Conservation (phyloP, 2,329 filamentous ascomycete genomes). For the Leptographium radiaticola region DNA sequence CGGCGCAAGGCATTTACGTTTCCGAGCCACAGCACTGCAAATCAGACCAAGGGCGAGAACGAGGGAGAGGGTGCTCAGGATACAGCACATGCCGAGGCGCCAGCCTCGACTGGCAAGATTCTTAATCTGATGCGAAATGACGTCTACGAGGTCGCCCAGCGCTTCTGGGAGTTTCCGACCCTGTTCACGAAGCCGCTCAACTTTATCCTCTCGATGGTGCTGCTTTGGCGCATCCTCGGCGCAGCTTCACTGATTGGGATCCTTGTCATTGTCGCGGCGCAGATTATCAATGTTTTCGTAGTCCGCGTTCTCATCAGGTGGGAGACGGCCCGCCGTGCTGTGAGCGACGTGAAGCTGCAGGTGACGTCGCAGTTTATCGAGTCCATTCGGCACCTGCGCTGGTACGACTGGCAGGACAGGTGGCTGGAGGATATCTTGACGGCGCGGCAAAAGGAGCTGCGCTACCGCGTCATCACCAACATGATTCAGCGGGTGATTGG, state of each 20-base stretch:
- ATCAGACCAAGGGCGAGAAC: constrained; percentile 12
- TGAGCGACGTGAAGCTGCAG: constrained; percentile 68
- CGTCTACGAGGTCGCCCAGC: constrained; percentile 68
- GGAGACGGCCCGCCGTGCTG: constrained; percentile 56
- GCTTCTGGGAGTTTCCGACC: constrained; percentile 79
- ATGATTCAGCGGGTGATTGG: constrained; percentile 50
- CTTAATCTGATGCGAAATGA: constrained; percentile 76
- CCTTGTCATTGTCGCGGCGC: constrained; percentile 53
- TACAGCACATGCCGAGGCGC: constrained; percentile 20
- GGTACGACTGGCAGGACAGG: constrained; percentile 70
- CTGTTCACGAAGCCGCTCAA: constrained; percentile 65
- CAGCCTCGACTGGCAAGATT: constrained; percentile 80
- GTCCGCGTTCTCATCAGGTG: constrained; percentile 53
- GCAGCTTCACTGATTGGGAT: constrained; percentile 67
- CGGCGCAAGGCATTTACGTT: constrained; percentile 63
- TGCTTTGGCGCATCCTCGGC: constrained; percentile 69
- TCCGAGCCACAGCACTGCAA: constrained; percentile 17
- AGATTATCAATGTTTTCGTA: constrained; percentile 55
- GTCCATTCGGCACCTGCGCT: constrained; percentile 65
- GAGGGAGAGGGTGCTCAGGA: constrained; percentile 3
- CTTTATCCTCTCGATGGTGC: constrained; percentile 56
- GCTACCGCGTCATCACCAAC: constrained; percentile 48
- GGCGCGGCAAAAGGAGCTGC: constrained; percentile 54
- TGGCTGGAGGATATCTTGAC: constrained; percentile 61
- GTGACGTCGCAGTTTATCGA: constrained; percentile 78